Conservation (phyloP, 495 filamentous ascomycete species). For the Lophium mytilinum region DNA sequence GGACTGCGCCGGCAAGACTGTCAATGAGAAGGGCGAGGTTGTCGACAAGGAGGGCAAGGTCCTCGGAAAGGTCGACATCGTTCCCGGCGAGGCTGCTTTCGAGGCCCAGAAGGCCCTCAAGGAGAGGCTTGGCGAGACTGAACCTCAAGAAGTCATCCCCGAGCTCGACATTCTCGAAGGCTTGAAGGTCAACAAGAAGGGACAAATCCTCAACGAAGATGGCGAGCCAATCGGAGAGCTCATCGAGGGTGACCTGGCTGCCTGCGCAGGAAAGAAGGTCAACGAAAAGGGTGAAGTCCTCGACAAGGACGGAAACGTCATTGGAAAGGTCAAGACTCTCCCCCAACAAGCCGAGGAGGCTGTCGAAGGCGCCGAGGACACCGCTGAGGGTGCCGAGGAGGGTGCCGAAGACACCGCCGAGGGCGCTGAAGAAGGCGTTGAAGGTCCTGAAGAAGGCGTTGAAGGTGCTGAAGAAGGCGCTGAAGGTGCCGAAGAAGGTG, state of each 20-base stretch:
- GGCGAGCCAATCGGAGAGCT: slow-evolving; percentile 45
- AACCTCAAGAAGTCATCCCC: slow-evolving; percentile 24
- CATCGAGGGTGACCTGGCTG: slow-evolving; percentile 39
- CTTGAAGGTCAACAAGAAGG: slow-evolving; percentile 40
- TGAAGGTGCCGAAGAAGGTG: slow-evolving; percentile 13
- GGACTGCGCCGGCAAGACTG: slow-evolving; percentile 42
- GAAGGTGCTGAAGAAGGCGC: slow-evolving; percentile 31
- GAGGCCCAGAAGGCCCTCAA: slow-evolving; percentile 41
- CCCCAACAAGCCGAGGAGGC: slow-evolving; percentile 21
- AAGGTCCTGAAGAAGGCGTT: slow-evolving; percentile 25
- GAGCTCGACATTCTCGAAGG: slow-evolving; percentile 37
- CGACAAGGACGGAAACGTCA: slow-evolving; percentile 39
- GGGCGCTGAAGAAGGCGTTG: slow-evolving; percentile 36
- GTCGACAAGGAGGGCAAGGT: slow-evolving; percentile 44
- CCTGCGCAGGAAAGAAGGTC: slow-evolving; percentile 45
- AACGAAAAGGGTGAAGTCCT: slow-evolving; percentile 46
- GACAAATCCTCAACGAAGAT: slow-evolving; percentile 42
- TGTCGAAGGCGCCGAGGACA: slow-evolving; percentile 13
- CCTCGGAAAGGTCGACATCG: slow-evolving; percentile 42
- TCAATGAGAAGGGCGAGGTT: slow-evolving; percentile 45
- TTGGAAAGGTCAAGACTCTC: slow-evolving; percentile 33
- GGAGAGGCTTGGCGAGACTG: slow-evolving; percentile 38
- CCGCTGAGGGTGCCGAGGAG: slow-evolving; percentile 23
- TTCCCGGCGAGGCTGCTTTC: slow-evolving; percentile 45
- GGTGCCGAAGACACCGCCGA: slow-evolving; percentile 24